Evolutionary conservation across 192 early-diverging fungal genomes (phyloP).

Genomic region (Coemansia sp.): DNA sequence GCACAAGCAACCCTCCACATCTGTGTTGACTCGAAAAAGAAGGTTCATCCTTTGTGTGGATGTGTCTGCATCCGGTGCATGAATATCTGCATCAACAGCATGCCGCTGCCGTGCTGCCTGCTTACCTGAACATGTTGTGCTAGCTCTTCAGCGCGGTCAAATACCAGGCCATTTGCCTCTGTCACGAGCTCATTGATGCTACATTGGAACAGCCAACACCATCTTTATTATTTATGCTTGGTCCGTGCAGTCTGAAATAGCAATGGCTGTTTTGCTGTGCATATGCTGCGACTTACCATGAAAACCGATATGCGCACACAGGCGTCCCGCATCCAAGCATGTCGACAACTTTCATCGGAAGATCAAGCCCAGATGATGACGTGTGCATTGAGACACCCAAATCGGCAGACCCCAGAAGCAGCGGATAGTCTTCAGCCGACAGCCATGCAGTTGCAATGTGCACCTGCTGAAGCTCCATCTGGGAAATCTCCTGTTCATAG

Average conservation of each 20-base stretch:
- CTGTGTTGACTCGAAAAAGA: slow-evolving; percentile 6
- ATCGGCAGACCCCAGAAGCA: slow-evolving; percentile 87
- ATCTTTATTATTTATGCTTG: no score
- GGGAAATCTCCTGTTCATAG: slow-evolving; percentile 67
- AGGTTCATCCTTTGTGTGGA: slow-evolving; percentile 1
- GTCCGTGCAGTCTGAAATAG: no score
- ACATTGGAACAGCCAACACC: slow-evolving; percentile 11
- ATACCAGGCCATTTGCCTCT: slow-evolving; percentile 69
- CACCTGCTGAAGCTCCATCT: slow-evolving; percentile 57
- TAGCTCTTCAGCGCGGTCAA: slow-evolving; percentile 59
- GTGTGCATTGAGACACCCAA: slow-evolving; percentile 91
- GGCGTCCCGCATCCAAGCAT: slow-evolving; percentile 97
- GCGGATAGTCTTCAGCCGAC: slow-evolving; percentile 76
- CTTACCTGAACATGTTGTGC: slow-evolving; percentile 66
- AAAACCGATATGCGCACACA: slow-evolving; percentile 73
- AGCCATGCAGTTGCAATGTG: slow-evolving; percentile 81
- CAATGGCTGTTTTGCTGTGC: no score
- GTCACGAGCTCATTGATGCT: slow-evolving; percentile 68
- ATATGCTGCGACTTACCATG: slow-evolving; percentile 45
- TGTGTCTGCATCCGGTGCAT: slow-evolving; percentile 14
- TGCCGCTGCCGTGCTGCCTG: neutral
- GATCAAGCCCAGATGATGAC: slow-evolving; percentile 91
- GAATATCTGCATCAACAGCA: slow-evolving; percentile 7
- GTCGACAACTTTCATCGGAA: slow-evolving; percentile 99
- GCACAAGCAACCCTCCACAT: neutral